Conservation (phyloP, 208 protist genomes). For the Crithidia brevicula region DNA sequence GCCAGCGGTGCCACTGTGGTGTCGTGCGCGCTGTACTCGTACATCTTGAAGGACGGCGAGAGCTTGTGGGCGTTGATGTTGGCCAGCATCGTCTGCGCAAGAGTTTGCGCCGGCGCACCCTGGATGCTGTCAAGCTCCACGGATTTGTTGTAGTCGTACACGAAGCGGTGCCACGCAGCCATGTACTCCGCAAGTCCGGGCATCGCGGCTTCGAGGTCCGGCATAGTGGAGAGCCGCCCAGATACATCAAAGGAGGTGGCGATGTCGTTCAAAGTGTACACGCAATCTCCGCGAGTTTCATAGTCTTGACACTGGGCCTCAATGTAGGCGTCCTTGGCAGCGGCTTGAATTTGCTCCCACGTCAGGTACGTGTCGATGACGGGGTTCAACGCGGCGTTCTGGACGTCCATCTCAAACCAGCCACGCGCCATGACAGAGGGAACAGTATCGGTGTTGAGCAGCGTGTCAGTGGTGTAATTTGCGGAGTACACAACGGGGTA, state of each 20-base stretch:
- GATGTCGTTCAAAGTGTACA: conserved; percentile 44
- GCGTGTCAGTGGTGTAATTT: conserved; percentile 39
- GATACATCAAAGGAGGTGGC: conserved; percentile 38
- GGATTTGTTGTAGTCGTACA: conserved; percentile 34
- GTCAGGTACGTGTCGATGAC: conserved; percentile 41
- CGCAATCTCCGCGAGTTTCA: conserved; percentile 30
- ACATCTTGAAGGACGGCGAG: conserved; percentile 46
- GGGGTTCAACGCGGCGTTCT: conserved; percentile 3
- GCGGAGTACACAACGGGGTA: conserved; percentile 47
- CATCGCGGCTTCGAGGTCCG: conserved; percentile 26
- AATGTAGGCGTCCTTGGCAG: conserved; percentile 40
- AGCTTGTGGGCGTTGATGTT: conserved; percentile 45
- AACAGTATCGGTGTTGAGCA: conserved; percentile 40
- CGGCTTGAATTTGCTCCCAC: conserved; percentile 36
- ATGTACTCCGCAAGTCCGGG: conserved; percentile 11
- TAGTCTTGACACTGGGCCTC: conserved; percentile 39
- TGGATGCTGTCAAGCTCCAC: conserved; percentile 25
- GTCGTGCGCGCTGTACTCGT: conserved; percentile 73
- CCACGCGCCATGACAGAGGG: conserved; percentile 33
- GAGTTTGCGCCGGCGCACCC: conserved; percentile 40
- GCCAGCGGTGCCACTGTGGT: conserved; percentile 41
- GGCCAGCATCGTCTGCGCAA: conserved; percentile 43
- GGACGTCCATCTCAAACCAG: conserved; percentile 21
- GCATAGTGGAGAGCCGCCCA: conserved; percentile 25
- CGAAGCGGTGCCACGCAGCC: conserved; percentile 28